phyloP scores from a whole-genome alignment of 1,139 yeast genomes.

The Taphrina pruni region DNA sequence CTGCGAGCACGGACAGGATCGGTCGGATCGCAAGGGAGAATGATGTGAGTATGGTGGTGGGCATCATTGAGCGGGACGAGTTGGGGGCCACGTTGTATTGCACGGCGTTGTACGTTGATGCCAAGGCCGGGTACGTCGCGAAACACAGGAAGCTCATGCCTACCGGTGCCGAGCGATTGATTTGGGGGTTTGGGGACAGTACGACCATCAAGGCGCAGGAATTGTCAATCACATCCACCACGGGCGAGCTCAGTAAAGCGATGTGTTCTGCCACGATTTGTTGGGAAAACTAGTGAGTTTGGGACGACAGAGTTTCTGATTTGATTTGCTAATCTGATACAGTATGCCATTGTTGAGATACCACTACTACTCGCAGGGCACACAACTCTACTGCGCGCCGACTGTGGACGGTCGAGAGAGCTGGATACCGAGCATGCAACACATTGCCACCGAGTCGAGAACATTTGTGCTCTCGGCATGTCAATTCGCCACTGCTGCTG shows the following conservation, averaged over 20 bases:
- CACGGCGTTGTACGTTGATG: conserved; percentile 15
- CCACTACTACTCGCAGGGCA: conserved; percentile 18
- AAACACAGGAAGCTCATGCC: conserved; percentile 38
- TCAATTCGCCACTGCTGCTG: conserved; percentile 16
- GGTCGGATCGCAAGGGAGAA: conserved; percentile 1
- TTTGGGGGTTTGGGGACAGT: conserved; percentile 37
- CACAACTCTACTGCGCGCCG: conserved; percentile 22
- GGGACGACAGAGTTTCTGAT: not conserved
- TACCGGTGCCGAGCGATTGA: conserved; percentile 26
- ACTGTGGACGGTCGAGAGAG: conserved; percentile 31
- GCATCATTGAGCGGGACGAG: conserved; percentile 28
- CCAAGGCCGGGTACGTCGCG: conserved; percentile 13
- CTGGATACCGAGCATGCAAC: conserved; percentile 34
- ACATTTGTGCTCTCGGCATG: conserved; percentile 26
- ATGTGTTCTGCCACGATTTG: conserved; percentile 18
- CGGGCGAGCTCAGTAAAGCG: not conserved
- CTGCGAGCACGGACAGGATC: conserved; percentile 13
- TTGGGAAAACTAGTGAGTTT: conserved; percentile 23
- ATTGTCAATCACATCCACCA: not conserved
- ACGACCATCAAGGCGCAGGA: conserved; percentile 27
- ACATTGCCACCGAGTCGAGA: conserved; percentile 26
- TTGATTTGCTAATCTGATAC: not conserved
- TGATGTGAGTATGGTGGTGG: conserved; percentile 21
- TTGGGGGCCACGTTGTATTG: conserved; percentile 29
- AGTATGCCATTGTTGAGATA: conserved; percentile 18